Base-by-base conservation (phyloP, 352 stramenopile species). In the Phytophthora pluvialis region DNA sequence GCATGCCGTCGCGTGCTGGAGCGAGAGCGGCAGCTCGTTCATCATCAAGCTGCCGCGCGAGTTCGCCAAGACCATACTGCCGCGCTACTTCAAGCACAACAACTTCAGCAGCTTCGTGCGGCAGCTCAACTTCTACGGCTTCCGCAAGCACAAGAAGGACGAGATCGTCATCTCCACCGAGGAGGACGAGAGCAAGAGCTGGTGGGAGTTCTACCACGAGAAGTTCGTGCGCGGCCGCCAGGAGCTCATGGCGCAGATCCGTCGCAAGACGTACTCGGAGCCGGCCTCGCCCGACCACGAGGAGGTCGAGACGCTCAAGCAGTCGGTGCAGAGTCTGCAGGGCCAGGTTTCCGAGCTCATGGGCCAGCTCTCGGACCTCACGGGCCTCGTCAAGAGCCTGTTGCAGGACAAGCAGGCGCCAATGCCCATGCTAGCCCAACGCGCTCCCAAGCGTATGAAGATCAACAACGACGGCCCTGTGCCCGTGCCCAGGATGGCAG, bases 51-150 rank as follows among this genome's bases (percentile, higher is more conserved):
- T 94, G 54, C 90, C 91, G 54, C 89, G 93, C 50, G 89, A 97
- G 77, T 97, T 98, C 74, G 90, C 92, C 10, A 90, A 90, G 64
- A 83, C 82, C 32, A 94, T 97, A 68, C 86, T 98, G 12, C 92
- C 92, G 15, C 81, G 85, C 60, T 98, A 97, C 79, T 98, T 98
- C 66, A 98, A 97, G 81, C 92, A 98, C 89, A 96, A 95, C 72
- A 98, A 98, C 71, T 97, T 98, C 64, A 94, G 88, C 60, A 94
- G 80, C 50, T 98, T 98, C 72, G 91, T 98, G 72, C 87, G 92
- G 15, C 92, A 98, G 67, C 81, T 98, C 46, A 98, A 98, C 74
- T 97, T 98, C 59, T 98, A 98, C 66, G 91, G 91, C 43, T 98
- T 98, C 75, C 91, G 91, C 55, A 98, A 98, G 70, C 86, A 95